These are phyloP conservation scores for Penicillium alfredii DNA, from an alignment of 495 filamentous ascomycete species.

Conservation along the genomic window DNA sequence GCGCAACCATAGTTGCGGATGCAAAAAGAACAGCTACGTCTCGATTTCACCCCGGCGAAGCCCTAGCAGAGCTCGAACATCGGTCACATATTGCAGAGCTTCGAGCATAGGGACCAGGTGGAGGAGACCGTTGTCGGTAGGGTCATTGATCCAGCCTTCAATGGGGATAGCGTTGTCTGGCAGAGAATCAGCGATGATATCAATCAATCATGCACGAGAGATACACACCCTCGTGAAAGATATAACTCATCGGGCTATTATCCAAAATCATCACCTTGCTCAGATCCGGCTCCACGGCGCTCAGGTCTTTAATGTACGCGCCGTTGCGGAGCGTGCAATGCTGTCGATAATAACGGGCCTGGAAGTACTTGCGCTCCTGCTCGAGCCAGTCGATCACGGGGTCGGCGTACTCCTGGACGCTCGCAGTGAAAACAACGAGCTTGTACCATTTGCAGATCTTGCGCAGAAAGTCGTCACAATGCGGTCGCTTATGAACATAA, in stretches of 20 bases:
- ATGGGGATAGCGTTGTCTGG: conserved; percentile 32
- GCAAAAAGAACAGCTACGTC: conserved; percentile 23
- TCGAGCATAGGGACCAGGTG: conserved; percentile 92
- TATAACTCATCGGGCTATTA: conserved; percentile 96
- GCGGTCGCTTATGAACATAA: conserved; percentile 95
- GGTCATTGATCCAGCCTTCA: conserved; percentile 39
- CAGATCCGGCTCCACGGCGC: conserved; percentile 90
- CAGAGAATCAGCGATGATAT: conserved; percentile 4
- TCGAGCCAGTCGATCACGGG: conserved; percentile 99
- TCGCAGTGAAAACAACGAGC: conserved; percentile 93
- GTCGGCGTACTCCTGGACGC: conserved; percentile 97
- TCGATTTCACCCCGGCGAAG: conserved; percentile 75
- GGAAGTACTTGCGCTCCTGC: conserved; percentile 92
- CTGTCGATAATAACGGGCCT: conserved; percentile 85
- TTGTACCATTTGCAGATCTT: conserved; percentile 98
- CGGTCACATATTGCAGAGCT: conserved; percentile 90
- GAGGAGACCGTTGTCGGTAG: conserved; percentile 77
- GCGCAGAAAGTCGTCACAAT: conserved; percentile 94
- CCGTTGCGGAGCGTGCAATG: conserved; percentile 93
- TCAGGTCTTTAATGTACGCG: conserved; percentile 96
- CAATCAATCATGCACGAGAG: not conserved
- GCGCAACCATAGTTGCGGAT: conserved; percentile 13
- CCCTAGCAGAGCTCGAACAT: conserved; percentile 84
- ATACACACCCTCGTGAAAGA: conserved; percentile 87
- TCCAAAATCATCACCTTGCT: conserved; percentile 98